Evolutionary conservation across 140 eudicot species (phyloP), one percentile per base, ranked within the genome.

Genomic region (Ambrosia hybrid): DNA sequence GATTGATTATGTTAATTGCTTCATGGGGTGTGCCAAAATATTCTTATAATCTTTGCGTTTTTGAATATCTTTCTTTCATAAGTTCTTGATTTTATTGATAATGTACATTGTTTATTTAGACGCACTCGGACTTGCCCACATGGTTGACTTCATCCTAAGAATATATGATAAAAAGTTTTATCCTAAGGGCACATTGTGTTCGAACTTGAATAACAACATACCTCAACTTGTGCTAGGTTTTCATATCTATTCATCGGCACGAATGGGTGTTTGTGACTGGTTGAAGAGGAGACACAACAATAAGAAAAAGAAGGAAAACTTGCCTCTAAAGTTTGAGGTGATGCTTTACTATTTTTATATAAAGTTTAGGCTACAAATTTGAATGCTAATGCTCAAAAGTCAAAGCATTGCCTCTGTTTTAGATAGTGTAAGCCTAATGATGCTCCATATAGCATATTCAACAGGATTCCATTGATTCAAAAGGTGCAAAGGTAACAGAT

Each of bases 211-310:
- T 16, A 46, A 14, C 71, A 67, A 4, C 41, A 6, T 70, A 39
- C 37, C 41, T 58, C 2, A 73, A 51, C 57, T 63, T 73, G 67
- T 34, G 65, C 13, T 73, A 65, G 83, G 78, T 56, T n/a, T 65
- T 39, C 13, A 62, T 58, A 46, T 36, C 34, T 6, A 14, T 58
- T 57, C 12, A 14, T 34, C 3, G 45, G 34, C 46, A 57, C 21
- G 26, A 45, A 79, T 79, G 83, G 79, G 83, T 68, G 78, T 63
- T 16, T 73, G 75, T 73, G 26, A 49, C 13, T 79, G 83, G 75
- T 65, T 79, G 51, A 79, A 79, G 45, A 55, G 37, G 69, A 73
- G 64, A 58, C 30, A 26, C 1, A 5, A n/a, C 69, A 30, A 21
- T 36, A 16, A 74, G 75, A 59, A 45, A 74, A 79, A 73, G 79